phyloP scores from a whole-genome alignment of 169 alveolate species.

The Cryptosporidium canis region DNA sequence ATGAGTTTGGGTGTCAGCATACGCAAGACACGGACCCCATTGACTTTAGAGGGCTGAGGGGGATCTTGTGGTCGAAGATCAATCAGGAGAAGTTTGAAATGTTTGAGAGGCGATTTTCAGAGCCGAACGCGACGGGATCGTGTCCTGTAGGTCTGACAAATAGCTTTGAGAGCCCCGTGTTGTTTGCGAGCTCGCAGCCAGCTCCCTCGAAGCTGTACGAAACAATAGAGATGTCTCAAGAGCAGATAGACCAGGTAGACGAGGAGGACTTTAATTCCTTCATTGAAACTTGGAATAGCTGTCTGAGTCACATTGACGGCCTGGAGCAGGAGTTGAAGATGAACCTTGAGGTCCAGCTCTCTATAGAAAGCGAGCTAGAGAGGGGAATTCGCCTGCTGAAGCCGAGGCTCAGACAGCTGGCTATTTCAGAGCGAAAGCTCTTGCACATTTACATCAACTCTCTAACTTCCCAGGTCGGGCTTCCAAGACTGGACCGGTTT shows the following conservation, averaged over 20 bases:
- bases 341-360: slow-evolving; percentile 25
- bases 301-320: background rate
- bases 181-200: slow-evolving; percentile 25
- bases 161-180: slow-evolving; percentile 53
- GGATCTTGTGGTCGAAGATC: slow-evolving; percentile 65
- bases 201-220: background rate
- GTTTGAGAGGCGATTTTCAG: slow-evolving; percentile 66
- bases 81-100: slow-evolving; percentile 42
- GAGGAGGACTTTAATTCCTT: slow-evolving; percentile 17
- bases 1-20: background rate
- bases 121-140: slow-evolving; percentile 68
- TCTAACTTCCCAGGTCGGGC: slow-evolving; percentile 58
- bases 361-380: slow-evolving; percentile 48
- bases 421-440: slow-evolving; percentile 43
- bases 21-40: slow-evolving; percentile 14
- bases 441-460: slow-evolving; percentile 26
- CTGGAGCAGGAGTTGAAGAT: slow-evolving; percentile 39
- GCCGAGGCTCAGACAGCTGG: slow-evolving; percentile 24
- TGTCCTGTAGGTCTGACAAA: slow-evolving; percentile 29
- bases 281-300: background rate
- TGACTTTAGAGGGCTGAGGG: slow-evolving; percentile 66
- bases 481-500: slow-evolving; percentile 21
- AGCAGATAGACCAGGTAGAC: background rate
- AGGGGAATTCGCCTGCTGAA: slow-evolving; percentile 34
- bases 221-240: background rate